These are phyloP conservation scores for Cladophialophora immunda DNA, from an alignment of 2,329 filamentous ascomycete species.

Conservation along the genomic window DNA sequence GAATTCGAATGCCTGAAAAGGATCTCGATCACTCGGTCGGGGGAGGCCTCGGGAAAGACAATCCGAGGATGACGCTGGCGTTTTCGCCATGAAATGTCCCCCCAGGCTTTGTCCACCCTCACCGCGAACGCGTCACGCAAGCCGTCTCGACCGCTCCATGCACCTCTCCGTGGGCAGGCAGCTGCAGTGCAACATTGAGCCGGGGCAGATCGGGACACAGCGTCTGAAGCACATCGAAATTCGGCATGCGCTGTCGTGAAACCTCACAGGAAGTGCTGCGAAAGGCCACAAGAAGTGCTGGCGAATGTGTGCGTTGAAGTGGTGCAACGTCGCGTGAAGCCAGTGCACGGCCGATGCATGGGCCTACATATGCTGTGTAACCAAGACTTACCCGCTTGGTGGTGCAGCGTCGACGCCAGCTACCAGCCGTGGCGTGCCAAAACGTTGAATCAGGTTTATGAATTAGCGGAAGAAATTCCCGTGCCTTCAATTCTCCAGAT, in stretches of 20 bases:
- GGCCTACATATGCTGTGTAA: slow-evolving; percentile 1
- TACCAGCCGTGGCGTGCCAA: neutral
- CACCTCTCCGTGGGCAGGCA: neutral
- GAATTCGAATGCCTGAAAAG: neutral
- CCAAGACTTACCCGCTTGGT: neutral
- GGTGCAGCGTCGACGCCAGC: neutral
- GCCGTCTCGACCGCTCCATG: neutral
- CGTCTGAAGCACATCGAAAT: neutral
- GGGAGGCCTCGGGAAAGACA: neutral
- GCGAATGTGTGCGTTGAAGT: neutral
- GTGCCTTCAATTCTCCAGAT: neutral
- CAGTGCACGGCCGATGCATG: neutral
- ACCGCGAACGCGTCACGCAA: neutral
- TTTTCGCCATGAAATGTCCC: too few species aligned
- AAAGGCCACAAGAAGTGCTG: neutral
- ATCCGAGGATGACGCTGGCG: neutral
- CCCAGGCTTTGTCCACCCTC: too few species aligned
- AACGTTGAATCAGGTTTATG: neutral
- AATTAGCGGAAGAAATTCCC: neutral
- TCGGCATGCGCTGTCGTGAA: neutral
- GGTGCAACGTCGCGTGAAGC: neutral
- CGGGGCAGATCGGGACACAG: neutral
- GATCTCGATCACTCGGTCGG: neutral
- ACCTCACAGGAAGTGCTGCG: neutral
- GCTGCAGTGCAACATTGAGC: neutral